Evolutionary conservation across 2,329 filamentous ascomycete genomes (phyloP).

Genomic region (Fusarium secorum): DNA sequence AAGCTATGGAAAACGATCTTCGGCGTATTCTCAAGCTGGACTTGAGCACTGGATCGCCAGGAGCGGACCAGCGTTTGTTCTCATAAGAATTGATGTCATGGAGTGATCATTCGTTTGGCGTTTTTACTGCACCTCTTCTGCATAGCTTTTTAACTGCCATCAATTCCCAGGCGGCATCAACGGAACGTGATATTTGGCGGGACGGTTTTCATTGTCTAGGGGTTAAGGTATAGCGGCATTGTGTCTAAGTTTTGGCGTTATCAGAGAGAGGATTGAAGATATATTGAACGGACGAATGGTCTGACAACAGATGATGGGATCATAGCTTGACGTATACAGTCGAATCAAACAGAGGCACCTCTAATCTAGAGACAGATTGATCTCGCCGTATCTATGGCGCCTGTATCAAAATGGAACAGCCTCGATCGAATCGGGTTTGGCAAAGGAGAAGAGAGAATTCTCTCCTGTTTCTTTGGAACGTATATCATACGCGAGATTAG

Average conservation of each 20-base stretch:
- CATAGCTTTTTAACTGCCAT: slow-evolving; percentile 38
- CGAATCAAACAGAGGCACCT: not conserved
- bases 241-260: slow-evolving; percentile 36
- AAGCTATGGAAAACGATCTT: slow-evolving; percentile 62
- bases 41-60: slow-evolving; percentile 38
- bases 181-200: slow-evolving; percentile 29
- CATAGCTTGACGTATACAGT: not conserved
- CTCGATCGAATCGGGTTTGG: not conserved
- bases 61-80: slow-evolving; percentile 38
- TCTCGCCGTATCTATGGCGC: not conserved
- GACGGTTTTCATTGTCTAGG: slow-evolving; percentile 16
- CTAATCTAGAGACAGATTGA: not conserved
- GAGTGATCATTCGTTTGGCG: slow-evolving; percentile 27
- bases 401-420: not conserved
- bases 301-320: not conserved
- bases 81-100: slow-evolving; percentile 28
- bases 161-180: slow-evolving; percentile 32
- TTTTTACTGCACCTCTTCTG: slow-evolving; percentile 33
- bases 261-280: slow-evolving; percentile 27
- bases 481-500: not conserved
- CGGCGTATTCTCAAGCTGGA: slow-evolving; percentile 61
- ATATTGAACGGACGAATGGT: slow-evolving; percentile 21
- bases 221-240: slow-evolving; percentile 15
- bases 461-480: not conserved
- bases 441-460: not conserved